Conservation (phyloP, 2,329 filamentous ascomycete species). For the Mycocentrospora acerina region DNA sequence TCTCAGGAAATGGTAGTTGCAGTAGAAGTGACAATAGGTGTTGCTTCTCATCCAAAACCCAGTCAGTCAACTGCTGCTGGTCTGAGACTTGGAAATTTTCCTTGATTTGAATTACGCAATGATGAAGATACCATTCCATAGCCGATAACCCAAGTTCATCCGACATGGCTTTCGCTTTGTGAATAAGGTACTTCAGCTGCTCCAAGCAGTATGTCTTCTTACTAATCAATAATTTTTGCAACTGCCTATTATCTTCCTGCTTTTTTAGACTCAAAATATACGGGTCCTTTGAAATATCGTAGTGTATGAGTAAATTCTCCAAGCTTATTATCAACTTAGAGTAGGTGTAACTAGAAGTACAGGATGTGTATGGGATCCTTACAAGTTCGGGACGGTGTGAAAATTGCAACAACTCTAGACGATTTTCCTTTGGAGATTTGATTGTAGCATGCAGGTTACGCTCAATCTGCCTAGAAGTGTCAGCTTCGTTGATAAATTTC, state of each 20-base stretch:
- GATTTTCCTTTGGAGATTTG: conserved; percentile 67
- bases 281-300: conserved; percentile 44
- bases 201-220: conserved; percentile 44
- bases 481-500: conserved; percentile 8
- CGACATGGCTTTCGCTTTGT: conserved; percentile 35
- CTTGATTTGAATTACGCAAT: conserved; percentile 37
- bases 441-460: conserved; percentile 68
- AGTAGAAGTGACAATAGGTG: conserved; percentile 32
- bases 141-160: conserved; percentile 43
- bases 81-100: conserved; percentile 14
- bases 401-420: conserved; percentile 67
- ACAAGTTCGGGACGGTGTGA: conserved; percentile 66
- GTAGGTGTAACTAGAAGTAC: neutral
- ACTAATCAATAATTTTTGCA: conserved; percentile 30
- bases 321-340: conserved; percentile 21
- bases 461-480: conserved; percentile 58
- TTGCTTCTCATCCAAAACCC: conserved; percentile 36
- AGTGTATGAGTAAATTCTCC: conserved; percentile 16
- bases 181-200: conserved; percentile 39
- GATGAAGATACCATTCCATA: conserved; percentile 43
- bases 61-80: conserved; percentile 30
- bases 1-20: conserved; percentile 11
- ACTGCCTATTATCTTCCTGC: conserved; percentile 21
- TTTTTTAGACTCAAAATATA: conserved; percentile 39
- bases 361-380: conserved; percentile 37